Base-by-base conservation (phyloP, 2,329 filamentous ascomycete genomes). In the Penicillium sp. region DNA sequence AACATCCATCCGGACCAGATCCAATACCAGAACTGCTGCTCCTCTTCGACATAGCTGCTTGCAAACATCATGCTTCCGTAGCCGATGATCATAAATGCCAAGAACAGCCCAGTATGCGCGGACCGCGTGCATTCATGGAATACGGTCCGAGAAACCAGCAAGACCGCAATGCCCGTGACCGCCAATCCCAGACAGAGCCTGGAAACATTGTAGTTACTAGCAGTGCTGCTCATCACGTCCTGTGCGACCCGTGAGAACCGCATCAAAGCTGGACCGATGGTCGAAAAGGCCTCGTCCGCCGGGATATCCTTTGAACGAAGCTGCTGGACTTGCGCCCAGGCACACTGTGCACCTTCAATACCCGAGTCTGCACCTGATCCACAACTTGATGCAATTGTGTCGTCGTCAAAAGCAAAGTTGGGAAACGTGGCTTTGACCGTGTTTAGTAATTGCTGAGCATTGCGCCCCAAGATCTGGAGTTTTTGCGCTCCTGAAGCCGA, bases 21-120 rank as follows among this genome's bases (percentile, higher is more conserved):
- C 90, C 92, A 97, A 71, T 98, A 97, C 93, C 93, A 98, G 67
- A 95, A 96, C 59, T 97, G 89, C 43, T 98, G 93, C 68, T 98
- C 93, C 72, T 98, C 93, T 70, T 98, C 93, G 2, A 98, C 89
- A 67, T 93, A 98, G 64, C 91, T 97, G 66, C 89, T 95, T 8
- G 91, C 92, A 71, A 97, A 97, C 91, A 97, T 97, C 83, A 96
- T 95, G 32, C 82, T 68, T 1, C 85, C 83, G 64, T 97, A 95
- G 0, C 80, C 69, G 0, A 84, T 42, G 0, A 80, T 80, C 27
- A 83, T 74, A 2, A 78, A 54, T 3, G 73, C 56, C 44, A 87
- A 73, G 3, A 72, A 70, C 3, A 62, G 20, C 3, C 62, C 60
- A 15, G 67, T 50, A 28, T 58, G 50, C 57, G 15, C 66, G 56